Evolutionary conservation across 805 yeast species (phyloP).

Genomic region (Zygosaccharomyces pseudorouxii): DNA sequence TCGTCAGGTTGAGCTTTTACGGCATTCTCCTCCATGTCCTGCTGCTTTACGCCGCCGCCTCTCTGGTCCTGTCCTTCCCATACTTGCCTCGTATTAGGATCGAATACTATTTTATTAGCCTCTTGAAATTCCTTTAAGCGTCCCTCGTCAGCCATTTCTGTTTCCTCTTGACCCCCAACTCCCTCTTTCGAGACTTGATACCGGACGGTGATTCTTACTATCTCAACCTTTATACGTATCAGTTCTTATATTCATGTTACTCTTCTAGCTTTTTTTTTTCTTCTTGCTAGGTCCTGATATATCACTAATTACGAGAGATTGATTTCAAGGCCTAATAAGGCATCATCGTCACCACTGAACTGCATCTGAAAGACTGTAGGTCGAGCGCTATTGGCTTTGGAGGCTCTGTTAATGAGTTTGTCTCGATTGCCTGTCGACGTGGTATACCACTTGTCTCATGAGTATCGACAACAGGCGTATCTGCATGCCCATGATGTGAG

Average conservation of each 20-base stretch:
- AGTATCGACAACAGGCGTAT: constrained; percentile 27
- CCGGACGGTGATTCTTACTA: background rate
- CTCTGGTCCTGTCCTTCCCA: constrained; percentile 33
- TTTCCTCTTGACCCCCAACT: constrained; percentile 1
- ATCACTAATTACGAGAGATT: background rate
- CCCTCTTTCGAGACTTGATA: background rate
- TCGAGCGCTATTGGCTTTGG: background rate
- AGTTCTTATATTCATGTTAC: background rate
- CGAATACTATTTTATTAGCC: constrained; percentile 35
- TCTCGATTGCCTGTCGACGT: constrained; percentile 7
- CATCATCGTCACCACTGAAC: background rate
- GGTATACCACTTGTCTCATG: constrained; percentile 24
- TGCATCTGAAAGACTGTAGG: background rate
- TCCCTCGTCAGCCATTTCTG: constrained; percentile 32
- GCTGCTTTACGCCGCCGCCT: constrained; percentile 9
- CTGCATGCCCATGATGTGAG: constrained; percentile 12
- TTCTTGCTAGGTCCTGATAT: background rate
- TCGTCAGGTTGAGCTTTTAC: constrained; percentile 18
- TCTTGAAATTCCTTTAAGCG: constrained; percentile 35
- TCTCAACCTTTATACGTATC: background rate
- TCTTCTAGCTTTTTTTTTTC: background rate
- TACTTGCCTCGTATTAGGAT: constrained; percentile 36
- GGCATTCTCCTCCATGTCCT: constrained; percentile 3
- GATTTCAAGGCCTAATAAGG: background rate
- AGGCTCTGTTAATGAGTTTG: constrained; percentile 4